These are phyloP conservation scores for Bruguiera parviflora DNA, from an alignment of 345 rosid genomes.

Conservation along the genomic window DNA sequence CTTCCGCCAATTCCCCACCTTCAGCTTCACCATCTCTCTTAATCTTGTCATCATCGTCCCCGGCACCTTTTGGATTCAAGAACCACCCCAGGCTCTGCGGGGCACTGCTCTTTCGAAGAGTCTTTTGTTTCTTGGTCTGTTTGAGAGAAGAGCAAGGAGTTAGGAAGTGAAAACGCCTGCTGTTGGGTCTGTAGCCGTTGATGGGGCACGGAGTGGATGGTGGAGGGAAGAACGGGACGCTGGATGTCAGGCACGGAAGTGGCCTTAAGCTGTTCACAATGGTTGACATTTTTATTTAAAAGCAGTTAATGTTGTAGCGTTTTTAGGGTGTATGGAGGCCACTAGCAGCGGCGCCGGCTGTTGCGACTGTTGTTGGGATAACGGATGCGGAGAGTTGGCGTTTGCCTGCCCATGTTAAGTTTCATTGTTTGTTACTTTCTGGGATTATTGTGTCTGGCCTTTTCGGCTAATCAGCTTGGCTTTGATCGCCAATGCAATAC, in stretches of 20 bases:
- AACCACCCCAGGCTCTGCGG: slow-evolving; percentile 72
- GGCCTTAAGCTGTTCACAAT: slow-evolving; percentile 21
- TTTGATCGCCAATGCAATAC: too few species aligned
- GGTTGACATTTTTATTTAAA: slow-evolving; percentile 29
- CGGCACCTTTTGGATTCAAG: slow-evolving; percentile 54
- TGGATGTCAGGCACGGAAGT: slow-evolving; percentile 23
- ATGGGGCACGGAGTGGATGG: slow-evolving; percentile 24
- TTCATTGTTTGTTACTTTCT: too few species aligned
- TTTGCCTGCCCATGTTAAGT: not conserved
- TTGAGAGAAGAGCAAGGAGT: slow-evolving; percentile 71
- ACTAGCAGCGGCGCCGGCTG: not conserved
- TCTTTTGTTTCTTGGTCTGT: slow-evolving; percentile 60
- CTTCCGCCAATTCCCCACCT: slow-evolving; percentile 33
- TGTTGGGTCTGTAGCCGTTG: slow-evolving; percentile 51
- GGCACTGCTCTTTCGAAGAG: slow-evolving; percentile 48
- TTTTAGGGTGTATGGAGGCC: not conserved
- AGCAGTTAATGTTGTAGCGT: not conserved
- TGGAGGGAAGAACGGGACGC: slow-evolving; percentile 25
- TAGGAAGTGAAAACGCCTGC: slow-evolving; percentile 62
- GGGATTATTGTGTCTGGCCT: too few species aligned
- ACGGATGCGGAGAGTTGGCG: not conserved
- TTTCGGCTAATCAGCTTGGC: too few species aligned
- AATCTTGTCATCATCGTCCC: slow-evolving; percentile 23
- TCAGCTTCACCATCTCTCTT: slow-evolving; percentile 18
- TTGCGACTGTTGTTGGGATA: too few species aligned